These are phyloP conservation scores for Eragrostis nindensis DNA, from an alignment of 176 grass and related monocot genomes.

Conservation along the genomic window DNA sequence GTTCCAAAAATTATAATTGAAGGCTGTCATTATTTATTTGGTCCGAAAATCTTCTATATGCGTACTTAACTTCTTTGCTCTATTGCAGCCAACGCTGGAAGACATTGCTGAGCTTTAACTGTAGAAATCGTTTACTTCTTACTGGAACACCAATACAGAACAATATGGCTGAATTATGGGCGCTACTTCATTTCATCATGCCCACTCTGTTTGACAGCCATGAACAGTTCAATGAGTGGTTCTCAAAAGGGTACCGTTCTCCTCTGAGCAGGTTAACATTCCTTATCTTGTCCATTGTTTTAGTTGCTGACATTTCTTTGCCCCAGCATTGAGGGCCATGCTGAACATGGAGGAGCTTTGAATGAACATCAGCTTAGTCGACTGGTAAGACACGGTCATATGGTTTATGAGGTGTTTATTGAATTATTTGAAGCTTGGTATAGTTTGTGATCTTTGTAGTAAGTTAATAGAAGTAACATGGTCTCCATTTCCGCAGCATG, in stretches of 20 bases:
- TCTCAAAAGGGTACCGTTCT: conserved; percentile 89
- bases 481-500: conserved; percentile 67
- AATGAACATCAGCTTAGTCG: conserved; percentile 99
- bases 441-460: conserved; percentile 10
- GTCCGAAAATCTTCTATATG: conserved; percentile 15
- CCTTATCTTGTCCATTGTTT: conserved; percentile 42
- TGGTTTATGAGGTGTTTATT: conserved; percentile 26
- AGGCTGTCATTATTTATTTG: conserved; percentile 16
- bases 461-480: conserved; percentile 29
- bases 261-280: conserved; percentile 30
- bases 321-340: conserved; percentile 90
- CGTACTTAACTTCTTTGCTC: conserved; percentile 22
- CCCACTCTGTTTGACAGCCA: conserved; percentile 99
- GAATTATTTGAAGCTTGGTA: conserved; percentile 9
- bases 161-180: conserved; percentile 99
- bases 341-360: conserved; percentile 97
- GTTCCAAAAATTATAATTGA: not conserved
- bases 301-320: conserved; percentile 42
- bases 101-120: conserved; percentile 96
- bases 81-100: conserved; percentile 94
- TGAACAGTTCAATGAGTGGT: conserved; percentile 99
- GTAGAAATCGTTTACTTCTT: conserved; percentile 98
- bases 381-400: conserved; percentile 62
- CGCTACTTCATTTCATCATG: conserved; percentile 99
- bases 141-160: conserved; percentile 99